Conservation (phyloP, 805 yeast genomes). For the Kodamaea laetipori region DNA sequence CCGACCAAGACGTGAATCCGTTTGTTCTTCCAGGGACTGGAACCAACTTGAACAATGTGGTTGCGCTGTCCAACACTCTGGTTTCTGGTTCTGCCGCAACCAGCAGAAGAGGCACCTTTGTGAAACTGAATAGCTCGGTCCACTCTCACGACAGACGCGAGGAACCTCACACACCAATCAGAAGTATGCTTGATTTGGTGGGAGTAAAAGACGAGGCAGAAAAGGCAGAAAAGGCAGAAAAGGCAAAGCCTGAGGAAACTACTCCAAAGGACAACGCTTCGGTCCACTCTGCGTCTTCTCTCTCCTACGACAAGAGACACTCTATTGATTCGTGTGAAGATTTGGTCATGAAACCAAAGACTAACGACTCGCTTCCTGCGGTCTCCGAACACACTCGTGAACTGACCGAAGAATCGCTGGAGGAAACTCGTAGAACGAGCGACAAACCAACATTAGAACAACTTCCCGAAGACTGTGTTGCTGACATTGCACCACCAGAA, state of each 20-base stretch:
- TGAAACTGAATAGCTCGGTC: slow-evolving; percentile 7
- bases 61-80: slow-evolving; percentile 6
- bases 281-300: slow-evolving; percentile 28
- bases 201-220: not conserved
- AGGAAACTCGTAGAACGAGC: slow-evolving; percentile 1
- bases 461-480: slow-evolving; percentile 11
- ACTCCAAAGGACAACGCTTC: slow-evolving; percentile 18
- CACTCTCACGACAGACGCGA: slow-evolving; percentile 17
- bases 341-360: not conserved
- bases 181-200: slow-evolving; percentile 43
- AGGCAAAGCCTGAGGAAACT: slow-evolving; percentile 6
- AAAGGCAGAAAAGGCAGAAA: not conserved
- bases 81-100: slow-evolving; percentile 9
- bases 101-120: slow-evolving; percentile 31
- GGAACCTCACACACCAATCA: slow-evolving; percentile 30
- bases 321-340: not conserved
- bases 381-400: slow-evolving; percentile 1
- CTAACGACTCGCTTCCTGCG: not conserved
- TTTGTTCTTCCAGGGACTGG: slow-evolving; percentile 33
- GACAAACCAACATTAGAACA: slow-evolving; percentile 10
- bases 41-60: slow-evolving; percentile 14
- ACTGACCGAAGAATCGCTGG: slow-evolving; percentile 2
- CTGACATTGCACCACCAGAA: slow-evolving; percentile 1
- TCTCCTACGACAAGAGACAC: slow-evolving; percentile 13
- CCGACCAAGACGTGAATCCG: slow-evolving; percentile 41